phyloP scores from a whole-genome alignment of 2,329 filamentous ascomycete species.

The Calonectria pseudoreteaudii region DNA sequence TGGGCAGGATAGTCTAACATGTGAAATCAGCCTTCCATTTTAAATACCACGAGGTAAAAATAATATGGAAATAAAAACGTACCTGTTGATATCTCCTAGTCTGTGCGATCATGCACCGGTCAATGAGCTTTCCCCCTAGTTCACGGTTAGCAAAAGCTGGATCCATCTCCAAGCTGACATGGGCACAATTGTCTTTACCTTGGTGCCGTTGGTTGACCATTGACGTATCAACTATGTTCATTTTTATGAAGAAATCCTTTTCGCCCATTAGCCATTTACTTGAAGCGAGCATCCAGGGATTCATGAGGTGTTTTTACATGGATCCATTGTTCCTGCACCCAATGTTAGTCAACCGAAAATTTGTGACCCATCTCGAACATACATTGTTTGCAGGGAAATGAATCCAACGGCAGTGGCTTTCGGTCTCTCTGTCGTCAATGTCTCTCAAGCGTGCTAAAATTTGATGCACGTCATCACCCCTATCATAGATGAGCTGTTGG shows the following conservation, averaged over 20 bases:
- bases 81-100: background rate
- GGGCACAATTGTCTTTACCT: background rate
- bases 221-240: background rate
- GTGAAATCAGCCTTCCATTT: background rate
- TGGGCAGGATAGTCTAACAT: background rate
- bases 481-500: background rate
- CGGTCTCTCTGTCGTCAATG: background rate
- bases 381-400: background rate
- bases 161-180: background rate
- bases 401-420: background rate
- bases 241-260: background rate
- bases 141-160: background rate
- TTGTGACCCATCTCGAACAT: background rate
- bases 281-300: background rate
- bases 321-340: background rate
- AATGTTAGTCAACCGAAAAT: background rate
- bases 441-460: background rate
- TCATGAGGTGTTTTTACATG: background rate
- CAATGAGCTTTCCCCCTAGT: background rate
- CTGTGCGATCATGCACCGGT: background rate
- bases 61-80: background rate
- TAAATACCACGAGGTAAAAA: background rate
- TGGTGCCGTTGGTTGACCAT: background rate
- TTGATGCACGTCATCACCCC: background rate
- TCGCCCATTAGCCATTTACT: background rate